Evolutionary conservation across 2,329 filamentous ascomycete genomes (phyloP).

Genomic region (Colletotrichum truncatum): DNA sequence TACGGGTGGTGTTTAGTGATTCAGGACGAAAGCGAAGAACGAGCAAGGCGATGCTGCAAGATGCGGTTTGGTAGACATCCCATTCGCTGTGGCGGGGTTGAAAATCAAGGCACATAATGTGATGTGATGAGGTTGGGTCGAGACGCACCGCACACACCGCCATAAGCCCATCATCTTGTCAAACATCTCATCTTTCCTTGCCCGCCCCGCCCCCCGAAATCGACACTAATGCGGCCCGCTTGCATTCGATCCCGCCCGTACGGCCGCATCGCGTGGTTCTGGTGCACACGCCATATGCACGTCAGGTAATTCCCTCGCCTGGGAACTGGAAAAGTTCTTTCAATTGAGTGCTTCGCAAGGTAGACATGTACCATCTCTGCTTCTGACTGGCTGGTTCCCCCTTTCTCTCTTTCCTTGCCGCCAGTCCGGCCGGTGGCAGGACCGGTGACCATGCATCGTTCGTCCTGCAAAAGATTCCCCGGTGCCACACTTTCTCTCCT

Average conservation of each 20-base stretch:
- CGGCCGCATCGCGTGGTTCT: conserved; percentile 18
- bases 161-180: neutral
- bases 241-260: conserved; percentile 16
- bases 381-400: neutral
- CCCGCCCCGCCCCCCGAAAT: conserved; percentile 11
- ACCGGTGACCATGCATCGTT: neutral
- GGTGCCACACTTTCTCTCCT: neutral
- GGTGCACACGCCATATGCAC: conserved; percentile 11
- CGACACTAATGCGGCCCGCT: conserved; percentile 25
- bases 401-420: neutral
- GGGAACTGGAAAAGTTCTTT: neutral
- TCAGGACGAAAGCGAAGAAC: too few species aligned
- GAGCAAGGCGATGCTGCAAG: too few species aligned
- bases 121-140: neutral
- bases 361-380: neutral
- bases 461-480: conserved; percentile 1
- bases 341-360: neutral
- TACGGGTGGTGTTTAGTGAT: too few species aligned
- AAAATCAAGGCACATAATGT: neutral
- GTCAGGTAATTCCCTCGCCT: conserved; percentile 11
- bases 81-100: too few species aligned
- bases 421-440: neutral
- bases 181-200: neutral
- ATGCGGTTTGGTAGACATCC: too few species aligned
- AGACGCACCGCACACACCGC: conserved; percentile 12